phyloP scores from a whole-genome alignment of 768 basidiomycete species.

The Lenzites betulinus region DNA sequence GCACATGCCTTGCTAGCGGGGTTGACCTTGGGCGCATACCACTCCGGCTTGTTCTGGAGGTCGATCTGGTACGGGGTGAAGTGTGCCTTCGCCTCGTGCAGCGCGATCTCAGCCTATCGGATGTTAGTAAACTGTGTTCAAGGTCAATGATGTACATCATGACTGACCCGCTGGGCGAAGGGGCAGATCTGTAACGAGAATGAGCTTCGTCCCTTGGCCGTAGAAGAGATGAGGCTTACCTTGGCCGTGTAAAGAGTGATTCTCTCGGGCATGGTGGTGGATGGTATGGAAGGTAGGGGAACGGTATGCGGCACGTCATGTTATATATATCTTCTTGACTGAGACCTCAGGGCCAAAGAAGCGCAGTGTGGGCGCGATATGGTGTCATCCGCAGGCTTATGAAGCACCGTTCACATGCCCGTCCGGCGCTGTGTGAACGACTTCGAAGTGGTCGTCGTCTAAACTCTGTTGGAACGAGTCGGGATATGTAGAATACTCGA shows the following conservation, averaged over 20 bases:
- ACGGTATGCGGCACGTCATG: too few relatives aligned
- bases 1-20: slow-evolving; percentile 60
- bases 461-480: too few relatives aligned
- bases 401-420: slow-evolving; percentile 15
- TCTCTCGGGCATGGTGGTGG: slow-evolving; percentile 15
- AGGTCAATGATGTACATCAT: neutral
- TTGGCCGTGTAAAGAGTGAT: slow-evolving; percentile 24
- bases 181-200: slow-evolving; percentile 49
- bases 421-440: too few relatives aligned
- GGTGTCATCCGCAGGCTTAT: slow-evolving; percentile 16
- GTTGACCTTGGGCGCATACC: slow-evolving; percentile 69
- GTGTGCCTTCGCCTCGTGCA: slow-evolving; percentile 53
- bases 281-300: too few relatives aligned
- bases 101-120: slow-evolving; percentile 55
- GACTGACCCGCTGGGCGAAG: slow-evolving; percentile 53
- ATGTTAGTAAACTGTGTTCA: too few relatives aligned
- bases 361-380: slow-evolving; percentile 2
- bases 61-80: slow-evolving; percentile 60
- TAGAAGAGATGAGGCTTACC: neutral
- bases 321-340: neutral
- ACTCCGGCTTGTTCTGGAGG: slow-evolving; percentile 66
- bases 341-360: neutral
- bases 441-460: too few relatives aligned
- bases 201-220: too few relatives aligned
- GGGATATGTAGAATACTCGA: too few relatives aligned